Percentiles rank a stretch among this genome's conserved stretches.
These are phyloP conservation scores for Termitomyces titanicus DNA, from an alignment of 768 basidiomycete genomes.

Conservation along the genomic window DNA sequence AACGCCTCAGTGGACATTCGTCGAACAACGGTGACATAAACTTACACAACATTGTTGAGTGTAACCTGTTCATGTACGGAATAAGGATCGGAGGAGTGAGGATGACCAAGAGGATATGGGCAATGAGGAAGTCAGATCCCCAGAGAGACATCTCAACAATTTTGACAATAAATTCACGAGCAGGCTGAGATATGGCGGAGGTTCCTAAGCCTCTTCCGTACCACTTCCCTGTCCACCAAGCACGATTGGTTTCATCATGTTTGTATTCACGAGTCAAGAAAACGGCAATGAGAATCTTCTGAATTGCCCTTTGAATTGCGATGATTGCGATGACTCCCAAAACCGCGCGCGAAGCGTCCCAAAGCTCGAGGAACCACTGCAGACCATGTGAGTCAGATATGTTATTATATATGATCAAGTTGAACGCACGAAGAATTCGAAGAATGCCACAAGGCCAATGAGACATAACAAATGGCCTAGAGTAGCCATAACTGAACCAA, in stretches of 20 bases:
- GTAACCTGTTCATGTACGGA: constrained; percentile 83
- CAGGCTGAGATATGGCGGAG: constrained; percentile 90
- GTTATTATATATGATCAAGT: constrained; percentile 14
- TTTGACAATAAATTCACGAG: constrained; percentile 97
- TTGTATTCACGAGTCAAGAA: constrained; percentile 97
- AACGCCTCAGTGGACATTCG: not conserved
- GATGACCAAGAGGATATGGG: constrained; percentile 81
- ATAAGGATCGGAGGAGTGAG: constrained; percentile 82
- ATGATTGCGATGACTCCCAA: constrained; percentile 88
- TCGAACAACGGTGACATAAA: constrained; percentile 9
- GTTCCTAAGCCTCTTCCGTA: constrained; percentile 89
- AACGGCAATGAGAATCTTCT: constrained; percentile 91
- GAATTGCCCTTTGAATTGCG: constrained; percentile 86
- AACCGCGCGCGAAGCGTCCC: constrained; percentile 96
- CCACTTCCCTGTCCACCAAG: constrained; percentile 99
- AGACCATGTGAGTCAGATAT: constrained; percentile 20
- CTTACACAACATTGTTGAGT: constrained; percentile 92
- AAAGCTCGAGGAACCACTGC: constrained; percentile 95
- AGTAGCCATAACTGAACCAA: constrained; percentile 91
- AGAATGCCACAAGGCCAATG: constrained; percentile 83
- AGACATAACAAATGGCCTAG: constrained; percentile 82
- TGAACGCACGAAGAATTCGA: constrained; percentile 90
- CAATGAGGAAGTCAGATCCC: constrained; percentile 91
- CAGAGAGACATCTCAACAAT: constrained; percentile 97
- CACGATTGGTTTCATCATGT: constrained; percentile 96